Evolutionary conservation across 805 yeast species (phyloP), one percentile per base, ranked within the genome.

Genomic region (Myxozyma udenii): DNA sequence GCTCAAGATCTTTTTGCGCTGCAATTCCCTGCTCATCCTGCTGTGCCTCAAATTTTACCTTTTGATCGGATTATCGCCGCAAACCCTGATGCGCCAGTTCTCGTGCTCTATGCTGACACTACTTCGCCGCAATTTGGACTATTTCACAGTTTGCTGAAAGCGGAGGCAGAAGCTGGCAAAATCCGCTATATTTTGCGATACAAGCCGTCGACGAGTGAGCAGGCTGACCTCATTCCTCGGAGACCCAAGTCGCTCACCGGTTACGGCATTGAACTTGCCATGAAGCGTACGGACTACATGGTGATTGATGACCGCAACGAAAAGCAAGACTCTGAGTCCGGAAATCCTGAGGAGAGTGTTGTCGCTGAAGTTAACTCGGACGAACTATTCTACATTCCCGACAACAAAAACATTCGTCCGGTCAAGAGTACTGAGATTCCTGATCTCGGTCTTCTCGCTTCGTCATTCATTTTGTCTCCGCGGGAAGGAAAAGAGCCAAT

Each of bases 1-100:
- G 71, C 83, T 2, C 86, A 80, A 49, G 95, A 85, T 51, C 76
- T 88, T 0, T 93, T 79, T 66, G 95, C 96, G 2, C 72, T 93
- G 50, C 83, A 84, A 65, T 78, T 87, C 3, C 61, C 64, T 3
- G 40, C 61, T 19, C 45, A 49, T 9, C 52, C 53, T 3, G 44
- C 53, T 3, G 45, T 62, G 11, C 64, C 67, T 14, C 55, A 46
- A 4, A 43, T 65, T n/a, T 50, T 62, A 18, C 65, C 79, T 0
- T 76, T 78, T 54, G 97, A 91, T 62, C 73, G 88, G 50, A 70
- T 84, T 0, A 73, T 87, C 43, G 95, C 95, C 0, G 42, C 56
- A 2, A 64, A 63, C 3, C 47, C 64, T 7, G 41, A 57, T 4
- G 63, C 68, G 1, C 91, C 93, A 0, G 50, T 81, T 37, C 72